A percentile compares a stretch with the other conserved stretches of the same genome.
phyloP scores from a whole-genome alignment of 768 basidiomycete species.

The Holtermanniella nyarrowii region DNA sequence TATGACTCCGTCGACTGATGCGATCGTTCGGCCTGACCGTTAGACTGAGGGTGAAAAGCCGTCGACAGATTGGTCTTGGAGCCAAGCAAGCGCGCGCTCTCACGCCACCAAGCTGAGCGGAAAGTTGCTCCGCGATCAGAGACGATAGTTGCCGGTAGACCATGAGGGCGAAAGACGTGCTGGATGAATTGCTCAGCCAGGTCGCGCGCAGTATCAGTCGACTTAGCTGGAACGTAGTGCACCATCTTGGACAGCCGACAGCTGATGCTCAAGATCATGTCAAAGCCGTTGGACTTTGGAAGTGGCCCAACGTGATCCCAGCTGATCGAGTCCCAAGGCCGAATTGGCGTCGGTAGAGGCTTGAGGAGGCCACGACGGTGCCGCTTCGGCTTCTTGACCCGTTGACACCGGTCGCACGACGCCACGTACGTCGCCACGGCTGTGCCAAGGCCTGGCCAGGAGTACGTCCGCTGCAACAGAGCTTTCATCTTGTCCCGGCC shows the following conservation, averaged over 20 bases:
- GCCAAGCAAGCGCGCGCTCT: conserved; percentile 34
- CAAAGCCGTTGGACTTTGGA: conserved; percentile 36
- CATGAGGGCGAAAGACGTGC: conserved; percentile 19
- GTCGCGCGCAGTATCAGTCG: conserved; percentile 28
- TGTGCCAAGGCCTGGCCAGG: background rate
- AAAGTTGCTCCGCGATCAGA: conserved; percentile 32
- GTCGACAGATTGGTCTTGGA: conserved; percentile 42
- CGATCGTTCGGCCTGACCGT: conserved; percentile 44
- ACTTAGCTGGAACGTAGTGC: background rate
- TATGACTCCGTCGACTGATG: conserved; percentile 45
- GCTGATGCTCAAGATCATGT: conserved; percentile 44
- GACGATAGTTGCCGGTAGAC: conserved; percentile 25
- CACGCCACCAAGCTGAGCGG: conserved; percentile 35
- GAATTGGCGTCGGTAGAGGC: conserved; percentile 26
- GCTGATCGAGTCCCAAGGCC: conserved; percentile 41
- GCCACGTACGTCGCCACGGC: conserved; percentile 37
- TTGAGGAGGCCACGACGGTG: conserved; percentile 41
- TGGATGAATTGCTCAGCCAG: conserved; percentile 5
- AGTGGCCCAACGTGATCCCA: conserved; percentile 44
- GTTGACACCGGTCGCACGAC: conserved; percentile 41
- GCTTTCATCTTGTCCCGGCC: background rate
- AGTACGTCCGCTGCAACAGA: background rate
- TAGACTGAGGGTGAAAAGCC: conserved; percentile 46
- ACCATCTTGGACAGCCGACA: too few relatives aligned
- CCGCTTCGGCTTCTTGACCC: conserved; percentile 40